phyloP scores from a whole-genome alignment of 2,329 filamentous ascomycete genomes.

The Aspergillus pseudoviridinutans region DNA sequence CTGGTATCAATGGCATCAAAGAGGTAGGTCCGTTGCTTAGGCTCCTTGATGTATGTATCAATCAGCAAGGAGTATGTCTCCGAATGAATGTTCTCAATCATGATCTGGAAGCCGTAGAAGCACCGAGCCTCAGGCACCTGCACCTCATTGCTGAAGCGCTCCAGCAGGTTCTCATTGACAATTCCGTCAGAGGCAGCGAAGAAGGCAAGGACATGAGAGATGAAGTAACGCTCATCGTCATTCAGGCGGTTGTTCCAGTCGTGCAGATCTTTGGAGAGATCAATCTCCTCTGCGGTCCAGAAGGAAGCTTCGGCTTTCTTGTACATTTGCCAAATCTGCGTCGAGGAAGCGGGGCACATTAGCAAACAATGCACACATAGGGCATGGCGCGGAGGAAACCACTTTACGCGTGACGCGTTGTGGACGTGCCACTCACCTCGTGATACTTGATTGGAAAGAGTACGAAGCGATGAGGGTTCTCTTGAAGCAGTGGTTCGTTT shows the following conservation, averaged over 20 bases:
- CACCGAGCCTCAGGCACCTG: constrained; percentile 97
- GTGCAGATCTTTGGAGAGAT: constrained; percentile 96
- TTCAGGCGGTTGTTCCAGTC: constrained; percentile 99
- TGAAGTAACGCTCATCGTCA: constrained; percentile 96
- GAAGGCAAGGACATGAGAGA: constrained; percentile 98
- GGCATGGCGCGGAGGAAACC: constrained; percentile 22
- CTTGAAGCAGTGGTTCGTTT: constrained; percentile 86
- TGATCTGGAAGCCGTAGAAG: constrained; percentile 99
- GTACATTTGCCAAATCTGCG: constrained; percentile 99
- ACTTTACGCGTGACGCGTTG: constrained; percentile 67
- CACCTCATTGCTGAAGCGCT: constrained; percentile 95
- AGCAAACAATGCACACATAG: constrained; percentile 8
- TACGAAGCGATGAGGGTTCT: constrained; percentile 95
- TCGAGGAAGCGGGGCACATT: constrained; percentile 35
- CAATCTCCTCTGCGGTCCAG: constrained; percentile 99
- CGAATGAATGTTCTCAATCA: constrained; percentile 99
- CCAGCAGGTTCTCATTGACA: constrained; percentile 98
- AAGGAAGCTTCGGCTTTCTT: constrained; percentile 99
- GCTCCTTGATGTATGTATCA: constrained; percentile 99
- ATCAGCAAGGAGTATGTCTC: constrained; percentile 99
- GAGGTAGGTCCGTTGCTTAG: constrained; percentile 85
- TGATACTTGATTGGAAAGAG: constrained; percentile 99
- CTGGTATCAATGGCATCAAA: constrained; percentile 99
- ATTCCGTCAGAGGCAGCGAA: constrained; percentile 98
- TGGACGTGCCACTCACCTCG: constrained; percentile 68